These are phyloP conservation scores for Heliosperma pusillum DNA, from an alignment of 148 eudicot genomes.

Conservation along the genomic window DNA sequence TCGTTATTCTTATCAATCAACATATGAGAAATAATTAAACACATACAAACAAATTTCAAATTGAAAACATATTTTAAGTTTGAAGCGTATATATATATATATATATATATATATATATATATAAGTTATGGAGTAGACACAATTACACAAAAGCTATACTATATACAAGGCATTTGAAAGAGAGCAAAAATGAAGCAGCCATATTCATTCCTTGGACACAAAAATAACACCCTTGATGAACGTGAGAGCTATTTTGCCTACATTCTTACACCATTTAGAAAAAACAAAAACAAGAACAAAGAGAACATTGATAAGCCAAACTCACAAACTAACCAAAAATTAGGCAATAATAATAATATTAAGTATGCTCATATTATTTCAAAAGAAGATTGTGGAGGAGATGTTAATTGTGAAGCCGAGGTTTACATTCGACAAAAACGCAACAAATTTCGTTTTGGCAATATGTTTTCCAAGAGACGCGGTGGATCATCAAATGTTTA, in stretches of 20 bases:
- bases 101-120: too few species aligned
- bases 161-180: neutral
- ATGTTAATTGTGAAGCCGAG: slow-evolving; percentile 19
- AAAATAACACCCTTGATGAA: neutral
- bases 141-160: too few species aligned
- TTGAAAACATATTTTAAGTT: neutral
- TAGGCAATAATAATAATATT: neutral
- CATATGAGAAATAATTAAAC: neutral
- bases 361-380: neutral
- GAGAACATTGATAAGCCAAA: neutral
- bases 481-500: neutral
- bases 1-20: neutral
- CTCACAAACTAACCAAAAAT: neutral
- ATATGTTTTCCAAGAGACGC: slow-evolving; percentile 4
- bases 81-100: neutral
- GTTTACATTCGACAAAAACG: slow-evolving; percentile 19
- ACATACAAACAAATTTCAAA: neutral
- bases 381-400: neutral
- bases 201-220: neutral
- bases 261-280: slow-evolving; percentile 5
- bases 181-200: slow-evolving; percentile 9
- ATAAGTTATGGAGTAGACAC: too few species aligned
- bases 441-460: slow-evolving; percentile 13
- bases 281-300: slow-evolving; percentile 13
- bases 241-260: slow-evolving; percentile 12